Base-by-base conservation (phyloP, 1,284 basidiomycete genomes). In the Pseudozyma pruni region DNA sequence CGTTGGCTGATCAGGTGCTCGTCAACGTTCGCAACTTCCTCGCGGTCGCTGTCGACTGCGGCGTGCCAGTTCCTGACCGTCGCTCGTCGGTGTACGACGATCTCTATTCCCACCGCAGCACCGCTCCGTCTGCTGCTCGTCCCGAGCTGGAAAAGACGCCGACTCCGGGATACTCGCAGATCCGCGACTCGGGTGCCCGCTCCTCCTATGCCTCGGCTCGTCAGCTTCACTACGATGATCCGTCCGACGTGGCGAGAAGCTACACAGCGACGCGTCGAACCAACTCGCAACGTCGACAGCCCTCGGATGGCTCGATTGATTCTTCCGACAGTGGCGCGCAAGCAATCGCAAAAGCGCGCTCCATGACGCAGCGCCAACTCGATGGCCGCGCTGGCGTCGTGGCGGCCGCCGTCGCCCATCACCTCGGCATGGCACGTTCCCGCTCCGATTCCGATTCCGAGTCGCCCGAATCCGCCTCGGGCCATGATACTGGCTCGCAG, bases 41-140 rank as follows among this genome's bases (percentile, higher is more conserved):
- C 42, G 86, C 87, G 3, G 86, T 92, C 38, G 91, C 91, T 8
- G 87, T 89, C 34, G 90, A 92, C 61, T 92, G 89, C 79, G 93
- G 91, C 13, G 84, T 94, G 17, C 86, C 89, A 47, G 85, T 93
- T n/a, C 90, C 89, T 0, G 86, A 88, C 40, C 67, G 72, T 20
- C 55, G 75, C 22, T 67, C 63, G 0, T 69, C 66, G 14, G 70
- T 78, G 42, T 75, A 76, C 45, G 76, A 76, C n/a, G 76, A 78
- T 17, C 48, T 72, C 14, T 75, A 75, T 14, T 54, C 60, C 23
- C 67, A 72, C 13, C 44, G 49, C 20, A 32, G 17, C 20, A 17
- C 49, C 14, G 35, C 41, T 4, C 31, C 52, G 1, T n/a, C 34
- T 3, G 14, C 23, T 14, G 39, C 40, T 10, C 66, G 60, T 8